phyloP scores from a whole-genome alignment of 176 grass and related monocot genomes.

The Triticum monococcum region DNA sequence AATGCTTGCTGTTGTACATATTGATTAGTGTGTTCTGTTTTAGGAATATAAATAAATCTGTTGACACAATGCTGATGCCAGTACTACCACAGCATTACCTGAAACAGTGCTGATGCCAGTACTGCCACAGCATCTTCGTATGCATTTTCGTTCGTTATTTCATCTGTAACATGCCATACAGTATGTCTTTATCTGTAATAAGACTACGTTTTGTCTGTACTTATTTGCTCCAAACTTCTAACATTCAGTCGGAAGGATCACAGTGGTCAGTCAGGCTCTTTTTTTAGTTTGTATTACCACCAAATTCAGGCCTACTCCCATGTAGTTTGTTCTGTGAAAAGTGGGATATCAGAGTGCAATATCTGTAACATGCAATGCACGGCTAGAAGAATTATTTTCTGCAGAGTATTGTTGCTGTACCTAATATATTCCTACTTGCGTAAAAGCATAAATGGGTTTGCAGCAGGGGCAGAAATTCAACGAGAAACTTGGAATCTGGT shows the following conservation, averaged over 20 bases:
- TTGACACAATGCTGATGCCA: neutral
- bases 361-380: neutral
- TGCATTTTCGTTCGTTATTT: neutral
- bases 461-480: too few species aligned
- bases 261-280: neutral
- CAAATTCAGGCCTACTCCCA: neutral
- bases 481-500: too few species aligned
- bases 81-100: too few species aligned
- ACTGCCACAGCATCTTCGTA: neutral
- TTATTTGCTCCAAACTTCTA: too few species aligned
- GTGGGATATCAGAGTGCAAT: neutral
- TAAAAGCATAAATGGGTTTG: neutral
- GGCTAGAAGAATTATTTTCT: neutral
- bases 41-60: neutral
- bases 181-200: neutral
- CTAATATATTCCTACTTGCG: neutral
- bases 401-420: neutral
- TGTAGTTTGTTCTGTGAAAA: neutral
- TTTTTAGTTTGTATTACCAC: neutral
- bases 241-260: neutral
- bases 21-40: neutral
- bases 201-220: too few species aligned
- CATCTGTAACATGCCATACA: neutral
- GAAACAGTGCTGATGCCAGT: neutral
- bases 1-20: neutral